Evolutionary conservation across 2,329 filamentous ascomycete genomes (phyloP).

Genomic region (Aspergillus uvarum): DNA sequence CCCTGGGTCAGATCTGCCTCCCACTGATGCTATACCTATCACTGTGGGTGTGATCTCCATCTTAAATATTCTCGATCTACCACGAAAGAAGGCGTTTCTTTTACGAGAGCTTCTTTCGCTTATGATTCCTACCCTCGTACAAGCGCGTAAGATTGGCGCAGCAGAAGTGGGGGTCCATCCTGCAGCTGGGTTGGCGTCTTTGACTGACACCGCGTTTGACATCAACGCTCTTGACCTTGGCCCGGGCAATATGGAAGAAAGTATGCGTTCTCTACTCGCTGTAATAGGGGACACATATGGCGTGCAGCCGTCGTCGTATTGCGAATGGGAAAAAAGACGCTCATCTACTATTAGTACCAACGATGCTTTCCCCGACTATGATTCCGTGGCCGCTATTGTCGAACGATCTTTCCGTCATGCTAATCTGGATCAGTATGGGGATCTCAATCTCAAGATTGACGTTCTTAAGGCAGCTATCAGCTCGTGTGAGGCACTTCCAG

Average conservation of each 20-base stretch:
- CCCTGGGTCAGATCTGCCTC: slow-evolving; percentile 60
- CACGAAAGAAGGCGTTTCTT: slow-evolving; percentile 88
- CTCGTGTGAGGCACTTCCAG: slow-evolving; percentile 88
- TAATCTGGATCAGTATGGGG: slow-evolving; percentile 64
- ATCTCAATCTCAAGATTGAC: slow-evolving; percentile 77
- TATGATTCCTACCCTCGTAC: slow-evolving; percentile 79
- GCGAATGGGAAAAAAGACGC: slow-evolving; percentile 33
- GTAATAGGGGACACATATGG: slow-evolving; percentile 43
- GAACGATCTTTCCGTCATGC: slow-evolving; percentile 49
- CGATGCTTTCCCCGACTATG: slow-evolving; percentile 28
- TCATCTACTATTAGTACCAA: slow-evolving; percentile 19
- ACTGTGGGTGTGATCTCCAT: slow-evolving; percentile 84
- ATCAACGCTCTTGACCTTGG: slow-evolving; percentile 45
- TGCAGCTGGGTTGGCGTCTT: slow-evolving; percentile 76
- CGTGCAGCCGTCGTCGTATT: slow-evolving; percentile 39
- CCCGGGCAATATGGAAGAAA: slow-evolving; percentile 43
- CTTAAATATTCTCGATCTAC: slow-evolving; percentile 73
- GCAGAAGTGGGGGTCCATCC: slow-evolving; percentile 97
- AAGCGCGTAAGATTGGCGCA: slow-evolving; percentile 87
- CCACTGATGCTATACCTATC: slow-evolving; percentile 74
- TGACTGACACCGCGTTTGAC: slow-evolving; percentile 56
- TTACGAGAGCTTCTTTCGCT: slow-evolving; percentile 81
- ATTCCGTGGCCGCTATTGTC: slow-evolving; percentile 40
- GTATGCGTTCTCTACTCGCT: slow-evolving; percentile 40
- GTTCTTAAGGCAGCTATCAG: slow-evolving; percentile 87